phyloP scores from a whole-genome alignment of 257 asterid genomes.

The Solanum boliviense region DNA sequence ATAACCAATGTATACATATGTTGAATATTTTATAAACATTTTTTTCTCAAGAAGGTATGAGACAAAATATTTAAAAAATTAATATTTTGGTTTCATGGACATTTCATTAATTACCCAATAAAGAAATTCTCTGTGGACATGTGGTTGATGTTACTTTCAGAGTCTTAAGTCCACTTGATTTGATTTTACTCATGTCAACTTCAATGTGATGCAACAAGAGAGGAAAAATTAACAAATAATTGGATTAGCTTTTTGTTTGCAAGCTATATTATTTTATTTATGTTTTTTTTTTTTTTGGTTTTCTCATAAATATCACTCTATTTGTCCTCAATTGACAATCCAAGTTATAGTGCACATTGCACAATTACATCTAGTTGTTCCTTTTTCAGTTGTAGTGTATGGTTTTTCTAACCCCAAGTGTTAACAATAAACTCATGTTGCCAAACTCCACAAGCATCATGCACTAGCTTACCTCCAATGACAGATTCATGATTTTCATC shows the following conservation, averaged over 20 bases:
- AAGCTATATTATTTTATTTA: background rate
- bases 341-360: background rate
- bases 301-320: background rate
- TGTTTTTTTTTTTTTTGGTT: background rate
- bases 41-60: background rate
- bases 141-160: background rate
- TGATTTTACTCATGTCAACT: conserved; percentile 10
- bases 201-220: conserved; percentile 9
- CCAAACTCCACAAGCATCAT: no score
- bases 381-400: background rate
- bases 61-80: background rate
- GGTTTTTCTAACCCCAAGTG: no score
- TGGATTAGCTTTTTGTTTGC: conserved; percentile 7
- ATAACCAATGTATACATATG: background rate
- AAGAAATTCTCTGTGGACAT: background rate
- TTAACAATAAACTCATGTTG: no score
- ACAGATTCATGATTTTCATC: no score
- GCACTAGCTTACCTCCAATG: no score
- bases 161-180: background rate
- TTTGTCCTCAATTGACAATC: background rate
- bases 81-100: background rate
- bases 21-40: background rate
- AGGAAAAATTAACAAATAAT: background rate
- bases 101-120: background rate
- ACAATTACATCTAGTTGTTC: background rate